Evolutionary conservation across 805 yeast genomes (phyloP).

Genomic region (Myxozyma udenii): DNA sequence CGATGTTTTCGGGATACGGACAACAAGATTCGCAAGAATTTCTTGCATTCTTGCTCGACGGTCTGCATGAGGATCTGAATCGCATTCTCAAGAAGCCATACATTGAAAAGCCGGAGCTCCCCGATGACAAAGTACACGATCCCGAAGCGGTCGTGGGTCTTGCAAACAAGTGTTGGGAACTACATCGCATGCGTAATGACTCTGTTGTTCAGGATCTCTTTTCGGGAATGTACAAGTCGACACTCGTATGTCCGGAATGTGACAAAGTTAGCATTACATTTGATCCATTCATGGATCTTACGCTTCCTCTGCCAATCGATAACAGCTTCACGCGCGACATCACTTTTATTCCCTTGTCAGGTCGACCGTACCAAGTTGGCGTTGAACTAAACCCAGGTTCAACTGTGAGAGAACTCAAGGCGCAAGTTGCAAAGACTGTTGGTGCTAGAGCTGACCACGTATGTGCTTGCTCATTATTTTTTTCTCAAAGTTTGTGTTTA

Average conservation of each 20-base stretch:
- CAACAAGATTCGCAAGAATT: slow-evolving; percentile 96
- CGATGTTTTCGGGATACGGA: slow-evolving; percentile 72
- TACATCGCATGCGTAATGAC: slow-evolving; percentile 75
- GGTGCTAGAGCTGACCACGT: too few relatives aligned
- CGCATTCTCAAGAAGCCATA: slow-evolving; percentile 79
- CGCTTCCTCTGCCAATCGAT: slow-evolving; percentile 80
- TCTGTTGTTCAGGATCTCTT: slow-evolving; percentile 81
- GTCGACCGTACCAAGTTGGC: slow-evolving; percentile 53
- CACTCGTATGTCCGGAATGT: slow-evolving; percentile 84
- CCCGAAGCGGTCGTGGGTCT: slow-evolving; percentile 50
- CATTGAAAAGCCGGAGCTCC: slow-evolving; percentile 77
- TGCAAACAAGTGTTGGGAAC: slow-evolving; percentile 76
- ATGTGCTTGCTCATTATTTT: too few relatives aligned
- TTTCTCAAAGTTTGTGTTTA: too few relatives aligned
- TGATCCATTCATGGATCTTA: slow-evolving; percentile 89
- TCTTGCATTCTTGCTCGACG: slow-evolving; percentile 80
- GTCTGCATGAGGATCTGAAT: slow-evolving; percentile 88
- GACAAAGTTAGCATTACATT: slow-evolving; percentile 76
- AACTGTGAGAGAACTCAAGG: slow-evolving; percentile 59
- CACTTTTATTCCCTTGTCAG: slow-evolving; percentile 57
- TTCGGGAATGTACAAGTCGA: slow-evolving; percentile 87
- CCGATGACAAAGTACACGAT: slow-evolving; percentile 59
- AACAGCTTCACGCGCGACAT: slow-evolving; percentile 68
- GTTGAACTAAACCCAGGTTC: slow-evolving; percentile 70
- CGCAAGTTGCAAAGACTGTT: slow-evolving; percentile 53